A percentile compares a stretch with the other conserved stretches of the same genome.
These are phyloP conservation scores for Rasamsonia emersonii DNA, from an alignment of 2,329 filamentous ascomycete genomes.

Conservation along the genomic window DNA sequence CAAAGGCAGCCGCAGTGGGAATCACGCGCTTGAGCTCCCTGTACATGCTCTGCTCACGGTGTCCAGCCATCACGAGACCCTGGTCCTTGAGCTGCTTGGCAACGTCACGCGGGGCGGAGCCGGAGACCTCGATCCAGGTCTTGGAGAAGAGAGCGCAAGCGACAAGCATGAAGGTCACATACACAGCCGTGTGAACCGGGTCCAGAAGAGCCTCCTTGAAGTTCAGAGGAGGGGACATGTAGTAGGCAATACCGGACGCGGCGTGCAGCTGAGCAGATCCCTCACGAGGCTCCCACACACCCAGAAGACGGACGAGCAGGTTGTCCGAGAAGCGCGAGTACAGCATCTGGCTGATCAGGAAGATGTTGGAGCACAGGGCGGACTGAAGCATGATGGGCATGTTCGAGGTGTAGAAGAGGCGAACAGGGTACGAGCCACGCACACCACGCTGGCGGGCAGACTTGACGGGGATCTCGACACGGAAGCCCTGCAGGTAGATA, in stretches of 20 bases:
- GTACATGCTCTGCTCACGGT: conserved; percentile 99
- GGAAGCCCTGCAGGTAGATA: conserved; percentile 99
- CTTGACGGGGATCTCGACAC: conserved; percentile 99
- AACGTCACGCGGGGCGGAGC: conserved; percentile 93
- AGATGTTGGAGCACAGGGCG: conserved; percentile 96
- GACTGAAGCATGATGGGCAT: conserved; percentile 99
- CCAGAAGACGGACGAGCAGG: conserved; percentile 91
- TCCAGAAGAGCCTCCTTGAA: conserved; percentile 95
- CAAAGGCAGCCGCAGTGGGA: conserved; percentile 93
- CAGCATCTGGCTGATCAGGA: conserved; percentile 98
- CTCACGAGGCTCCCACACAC: conserved; percentile 97
- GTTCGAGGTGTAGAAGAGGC: conserved; percentile 99
- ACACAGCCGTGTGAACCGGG: conserved; percentile 91
- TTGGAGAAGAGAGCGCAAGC: conserved; percentile 98
- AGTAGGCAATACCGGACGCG: conserved; percentile 90
- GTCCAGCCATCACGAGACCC: conserved; percentile 97
- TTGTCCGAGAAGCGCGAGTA: conserved; percentile 99
- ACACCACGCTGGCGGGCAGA: conserved; percentile 97
- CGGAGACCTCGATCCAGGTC: conserved; percentile 99
- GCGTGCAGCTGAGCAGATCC: conserved; percentile 90
- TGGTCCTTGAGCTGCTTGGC: conserved; percentile 99
- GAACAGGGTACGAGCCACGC: conserved; percentile 94
- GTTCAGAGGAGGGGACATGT: conserved; percentile 98
- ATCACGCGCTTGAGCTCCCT: conserved; percentile 99
- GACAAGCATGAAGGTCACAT: conserved; percentile 95